Evolutionary conservation across 768 basidiomycete genomes (phyloP), one percentile per base, ranked within the genome.

Genomic region (Rhodotorula toruloides): DNA sequence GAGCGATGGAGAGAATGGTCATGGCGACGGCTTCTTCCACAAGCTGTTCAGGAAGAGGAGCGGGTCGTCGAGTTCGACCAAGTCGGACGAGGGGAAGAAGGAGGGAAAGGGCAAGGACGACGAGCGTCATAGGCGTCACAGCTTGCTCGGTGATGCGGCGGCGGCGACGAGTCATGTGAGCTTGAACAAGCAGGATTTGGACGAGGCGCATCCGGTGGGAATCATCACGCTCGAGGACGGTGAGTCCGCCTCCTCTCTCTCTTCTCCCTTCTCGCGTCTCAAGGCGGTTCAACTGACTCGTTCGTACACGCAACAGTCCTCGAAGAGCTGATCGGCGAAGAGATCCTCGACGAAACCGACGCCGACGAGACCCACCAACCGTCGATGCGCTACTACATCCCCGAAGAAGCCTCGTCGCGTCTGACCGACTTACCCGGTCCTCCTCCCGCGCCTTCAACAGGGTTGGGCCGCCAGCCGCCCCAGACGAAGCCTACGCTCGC

Each of bases 201-300:
- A 64, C 19, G 55, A 57, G 1, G 63, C 46, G 31, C 52, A 49
- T 13, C 55, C 63, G 37, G 44, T 42, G 27, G 91, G 91, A 55
- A 90, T 94, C 73, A 92, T 94, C 67, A 94, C 91, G 0, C 82
- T 94, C 4, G 91, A 94, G 77, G 91, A 94, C 70, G 89, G n/a
- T n/a, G n/a, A n/a, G n/a, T n/a, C n/a, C n/a, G n/a, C n/a, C n/a
- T n/a, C n/a, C n/a, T n/a, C n/a, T n/a, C n/a, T n/a, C n/a, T n/a
- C n/a, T n/a, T n/a, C n/a, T n/a, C n/a, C n/a, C n/a, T n/a, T n/a
- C n/a, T n/a, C n/a, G n/a, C n/a, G n/a, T n/a, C n/a, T n/a, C n/a
- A n/a, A n/a, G n/a, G n/a, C n/a, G n/a, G n/a, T n/a, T n/a, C n/a
- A n/a, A n/a, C n/a, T n/a, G n/a, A n/a, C n/a, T n/a, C n/a, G n/a